These are phyloP conservation scores for Pseudomonodictys pantanalensis DNA, from an alignment of 495 filamentous ascomycete species.

Conservation along the genomic window DNA sequence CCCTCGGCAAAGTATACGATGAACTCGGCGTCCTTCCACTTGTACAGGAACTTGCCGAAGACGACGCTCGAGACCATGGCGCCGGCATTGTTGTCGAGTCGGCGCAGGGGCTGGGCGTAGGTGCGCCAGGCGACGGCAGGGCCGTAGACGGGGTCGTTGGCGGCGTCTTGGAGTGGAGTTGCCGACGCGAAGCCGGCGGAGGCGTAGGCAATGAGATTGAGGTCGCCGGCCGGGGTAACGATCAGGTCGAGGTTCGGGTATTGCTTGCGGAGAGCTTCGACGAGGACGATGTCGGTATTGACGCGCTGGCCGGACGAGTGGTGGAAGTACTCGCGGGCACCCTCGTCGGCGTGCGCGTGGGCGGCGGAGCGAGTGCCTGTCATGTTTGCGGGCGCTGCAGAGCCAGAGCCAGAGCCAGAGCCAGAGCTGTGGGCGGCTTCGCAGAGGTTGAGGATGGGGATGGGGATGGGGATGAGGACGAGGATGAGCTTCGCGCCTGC, in stretches of 20 bases:
- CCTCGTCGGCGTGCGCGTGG: conserved; percentile 29
- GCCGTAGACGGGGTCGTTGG: conserved; percentile 30
- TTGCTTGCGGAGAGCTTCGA: conserved; percentile 47
- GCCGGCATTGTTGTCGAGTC: conserved; percentile 50
- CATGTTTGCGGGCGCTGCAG: conserved; percentile 30
- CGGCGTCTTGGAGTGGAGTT: conserved; percentile 41
- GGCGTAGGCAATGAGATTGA: conserved; percentile 53
- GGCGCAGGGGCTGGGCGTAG: conserved; percentile 51
- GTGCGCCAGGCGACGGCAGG: conserved; percentile 43
- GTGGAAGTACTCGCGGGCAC: conserved; percentile 39
- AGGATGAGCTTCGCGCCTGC: no score
- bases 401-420: no score
- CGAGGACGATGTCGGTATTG: conserved; percentile 54
- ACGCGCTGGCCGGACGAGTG: conserved; percentile 49
- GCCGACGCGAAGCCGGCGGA: conserved; percentile 47
- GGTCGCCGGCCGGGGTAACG: conserved; percentile 37
- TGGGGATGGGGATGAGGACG: no score
- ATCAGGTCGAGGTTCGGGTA: conserved; percentile 53
- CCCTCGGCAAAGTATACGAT: conserved; percentile 55
- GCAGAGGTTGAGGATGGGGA: neutral
- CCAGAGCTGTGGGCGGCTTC: neutral
- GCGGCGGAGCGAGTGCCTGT: conserved; percentile 24
- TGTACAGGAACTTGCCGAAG: conserved; percentile 57
- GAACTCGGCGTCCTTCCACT: conserved; percentile 50
- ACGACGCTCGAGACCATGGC: conserved; percentile 42